phyloP scores from a whole-genome alignment of 2,329 filamentous ascomycete genomes.

The Lachnellula arida region DNA sequence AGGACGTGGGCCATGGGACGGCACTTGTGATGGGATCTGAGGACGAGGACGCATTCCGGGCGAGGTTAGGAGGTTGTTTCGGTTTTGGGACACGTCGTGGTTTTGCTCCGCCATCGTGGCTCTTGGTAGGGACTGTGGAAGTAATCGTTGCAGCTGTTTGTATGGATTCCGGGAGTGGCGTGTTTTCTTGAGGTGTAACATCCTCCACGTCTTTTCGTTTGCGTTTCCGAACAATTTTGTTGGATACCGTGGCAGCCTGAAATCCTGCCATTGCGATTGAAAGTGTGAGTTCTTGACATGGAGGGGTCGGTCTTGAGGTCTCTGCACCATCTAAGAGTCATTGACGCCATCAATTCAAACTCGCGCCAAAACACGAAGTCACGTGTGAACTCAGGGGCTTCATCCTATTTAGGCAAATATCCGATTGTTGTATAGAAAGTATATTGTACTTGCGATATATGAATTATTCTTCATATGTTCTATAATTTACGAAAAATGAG shows the following conservation, averaged over 20 bases:
- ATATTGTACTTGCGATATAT: no score
- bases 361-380: neutral
- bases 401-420: no score
- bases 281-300: neutral
- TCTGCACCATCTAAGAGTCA: neutral
- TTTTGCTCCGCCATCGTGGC: slow-evolving; percentile 46
- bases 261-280: slow-evolving; percentile 30
- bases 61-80: slow-evolving; percentile 18
- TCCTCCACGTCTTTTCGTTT: slow-evolving; percentile 34
- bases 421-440: no score
- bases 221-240: slow-evolving; percentile 36
- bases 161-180: neutral
- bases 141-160: slow-evolving; percentile 25
- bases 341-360: neutral
- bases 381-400: neutral
- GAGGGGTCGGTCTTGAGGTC: neutral
- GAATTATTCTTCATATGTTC: no score
- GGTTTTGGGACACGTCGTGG: slow-evolving; percentile 41
- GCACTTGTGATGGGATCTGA: slow-evolving; percentile 22
- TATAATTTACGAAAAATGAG: no score
- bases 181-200: neutral
- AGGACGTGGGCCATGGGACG: slow-evolving; percentile 64
- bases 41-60: slow-evolving; percentile 21
- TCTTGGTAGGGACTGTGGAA: slow-evolving; percentile 49
- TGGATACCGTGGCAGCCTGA: slow-evolving; percentile 44